phyloP scores from a whole-genome alignment of 371 early-diverging fungal species.

The Vairimorpha necatrix region DNA sequence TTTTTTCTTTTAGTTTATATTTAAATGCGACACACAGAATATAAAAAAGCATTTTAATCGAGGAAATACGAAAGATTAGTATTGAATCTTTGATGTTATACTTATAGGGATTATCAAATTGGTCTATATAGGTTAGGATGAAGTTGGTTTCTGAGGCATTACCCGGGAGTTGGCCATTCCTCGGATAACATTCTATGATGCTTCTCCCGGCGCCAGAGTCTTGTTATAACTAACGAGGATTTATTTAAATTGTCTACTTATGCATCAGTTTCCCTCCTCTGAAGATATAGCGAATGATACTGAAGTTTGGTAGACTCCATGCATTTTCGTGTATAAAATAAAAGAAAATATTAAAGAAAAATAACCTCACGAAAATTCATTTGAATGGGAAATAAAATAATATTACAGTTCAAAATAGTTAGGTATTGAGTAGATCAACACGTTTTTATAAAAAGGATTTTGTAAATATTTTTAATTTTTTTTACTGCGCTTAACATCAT shows the following conservation, averaged over 20 bases:
- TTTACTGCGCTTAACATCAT: slow-evolving; percentile 26
- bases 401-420: neutral
- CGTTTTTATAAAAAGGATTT: neutral
- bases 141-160: too few relatives aligned
- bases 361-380: neutral
- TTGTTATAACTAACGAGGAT: neutral
- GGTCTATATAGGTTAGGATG: slow-evolving; percentile 88
- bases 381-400: neutral
- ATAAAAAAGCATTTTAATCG: slow-evolving; percentile 75
- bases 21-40: slow-evolving; percentile 77
- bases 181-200: too few relatives aligned
- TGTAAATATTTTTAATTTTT: neutral
- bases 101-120: slow-evolving; percentile 79
- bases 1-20: slow-evolving; percentile 87
- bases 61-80: slow-evolving; percentile 73
- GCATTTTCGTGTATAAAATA: too few relatives aligned
- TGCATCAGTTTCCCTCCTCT: too few relatives aligned
- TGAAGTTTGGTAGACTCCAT: slow-evolving; percentile 51
- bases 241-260: neutral
- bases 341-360: neutral
- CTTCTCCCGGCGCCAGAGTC: too few relatives aligned
- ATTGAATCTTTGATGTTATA: slow-evolving; percentile 93
- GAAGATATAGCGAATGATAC: slow-evolving; percentile 35
- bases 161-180: too few relatives aligned
- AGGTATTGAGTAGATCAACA: slow-evolving; percentile 41